Evolutionary conservation across 208 protist species (phyloP).

Genomic region (Leishmania tarentolae): DNA sequence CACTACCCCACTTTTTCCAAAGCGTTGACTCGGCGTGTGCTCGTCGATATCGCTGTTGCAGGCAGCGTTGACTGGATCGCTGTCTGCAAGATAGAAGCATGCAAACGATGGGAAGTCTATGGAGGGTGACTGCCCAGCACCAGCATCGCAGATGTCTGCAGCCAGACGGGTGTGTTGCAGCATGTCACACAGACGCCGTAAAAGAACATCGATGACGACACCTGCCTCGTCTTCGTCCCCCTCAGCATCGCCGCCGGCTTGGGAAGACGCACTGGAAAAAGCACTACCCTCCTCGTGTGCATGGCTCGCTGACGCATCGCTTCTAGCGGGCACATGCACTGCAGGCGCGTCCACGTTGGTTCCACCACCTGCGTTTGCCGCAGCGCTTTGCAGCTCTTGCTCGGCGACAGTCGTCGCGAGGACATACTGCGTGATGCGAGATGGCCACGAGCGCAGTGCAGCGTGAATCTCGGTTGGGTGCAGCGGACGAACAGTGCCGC

Average conservation of each 20-base stretch:
- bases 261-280: neutral
- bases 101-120: constrained; percentile 29
- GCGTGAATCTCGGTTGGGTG: constrained; percentile 6
- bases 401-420: constrained; percentile 4
- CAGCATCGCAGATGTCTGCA: neutral
- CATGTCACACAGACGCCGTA: constrained; percentile 15
- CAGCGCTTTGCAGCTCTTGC: constrained; percentile 3
- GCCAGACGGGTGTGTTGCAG: constrained; percentile 17
- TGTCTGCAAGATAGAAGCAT: constrained; percentile 22
- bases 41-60: neutral
- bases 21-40: neutral
- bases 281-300: neutral
- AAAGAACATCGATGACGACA: neutral
- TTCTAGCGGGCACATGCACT: neutral
- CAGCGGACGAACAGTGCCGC: constrained; percentile 16
- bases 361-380: neutral
- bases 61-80: neutral
- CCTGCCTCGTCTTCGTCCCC: neutral
- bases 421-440: constrained; percentile 26
- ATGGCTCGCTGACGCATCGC: neutral
- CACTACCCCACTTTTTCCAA: neutral
- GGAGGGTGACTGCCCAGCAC: neutral
- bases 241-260: neutral
- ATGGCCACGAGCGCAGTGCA: constrained; percentile 34
- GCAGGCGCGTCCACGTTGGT: neutral